Evolutionary conservation across 805 yeast genomes (phyloP), one percentile per base, ranked within the genome.

Genomic region (Barnettozyma salicaria): DNA sequence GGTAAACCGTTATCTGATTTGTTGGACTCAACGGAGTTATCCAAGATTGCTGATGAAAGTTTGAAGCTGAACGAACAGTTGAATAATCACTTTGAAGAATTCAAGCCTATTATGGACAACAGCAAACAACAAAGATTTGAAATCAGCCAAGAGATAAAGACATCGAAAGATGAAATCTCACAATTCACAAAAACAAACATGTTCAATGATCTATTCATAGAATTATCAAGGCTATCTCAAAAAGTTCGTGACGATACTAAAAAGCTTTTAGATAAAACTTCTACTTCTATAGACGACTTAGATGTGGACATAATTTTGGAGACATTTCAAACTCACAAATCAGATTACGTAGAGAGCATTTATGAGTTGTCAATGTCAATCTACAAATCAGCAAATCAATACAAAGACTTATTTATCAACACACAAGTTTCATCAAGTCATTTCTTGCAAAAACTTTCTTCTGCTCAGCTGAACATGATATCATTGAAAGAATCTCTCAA

Each of bases 71-170:
- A 37, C 40, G 21, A 47, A 48, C 6, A 38, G 37, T 30, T 53
- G 39, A 30, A 48, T 44, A 27, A 41, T 52, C 36, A 49, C 7
- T 32, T 48, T 17, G 6, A 60, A n/a, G 40, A 43, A 3, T 52
- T 71, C 43, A 58, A 63, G 24, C 40, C 51, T 2, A 48, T 48
- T 1, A 57, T 77, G 1, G 66, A 63, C 21, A 39, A 37, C 1
- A 69, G 69, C 10, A 63, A 65, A 24, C 55, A 45, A 7, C 64
- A 64, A 16, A 43, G 51, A 18, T 4, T 16, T 5, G 64, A 65
- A 0, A 58, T 77, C 6, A 70, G 68, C 16, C 50, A 51, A 23
- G 61, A 60, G 10, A 66, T 74, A 23, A 75, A 72, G 39, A 12
- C 39, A 2, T 59, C 67, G 27, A 59, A 72, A 24, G 52, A 61